phyloP scores from a whole-genome alignment of 129 eudicot species.

The Escallonia rubra region DNA sequence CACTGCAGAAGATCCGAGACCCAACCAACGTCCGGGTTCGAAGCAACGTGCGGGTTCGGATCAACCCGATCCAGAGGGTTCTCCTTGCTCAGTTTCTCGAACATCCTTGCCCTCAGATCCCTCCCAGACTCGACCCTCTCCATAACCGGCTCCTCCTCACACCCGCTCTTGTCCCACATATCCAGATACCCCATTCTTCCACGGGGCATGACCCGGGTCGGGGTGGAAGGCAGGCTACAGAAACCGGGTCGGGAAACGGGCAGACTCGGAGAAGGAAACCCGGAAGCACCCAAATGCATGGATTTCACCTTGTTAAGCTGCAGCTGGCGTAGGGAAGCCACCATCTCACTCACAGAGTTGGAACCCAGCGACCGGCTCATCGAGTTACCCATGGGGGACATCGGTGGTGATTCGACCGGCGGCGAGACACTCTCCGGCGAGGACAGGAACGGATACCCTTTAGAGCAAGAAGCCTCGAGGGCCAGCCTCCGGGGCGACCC shows the following conservation, averaged over 20 bases:
- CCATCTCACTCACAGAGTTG: slow-evolving; percentile 44
- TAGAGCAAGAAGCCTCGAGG: slow-evolving; percentile 12
- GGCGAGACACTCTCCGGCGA: slow-evolving; percentile 42
- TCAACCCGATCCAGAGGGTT: slow-evolving; percentile 55
- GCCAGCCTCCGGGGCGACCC: slow-evolving; percentile 36
- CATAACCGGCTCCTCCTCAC: slow-evolving; percentile 61
- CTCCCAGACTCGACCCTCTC: slow-evolving; percentile 87
- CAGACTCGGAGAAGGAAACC: slow-evolving; percentile 39
- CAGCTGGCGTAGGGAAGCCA: slow-evolving; percentile 55
- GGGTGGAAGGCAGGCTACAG: slow-evolving; percentile 65
- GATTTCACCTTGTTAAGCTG: slow-evolving; percentile 66
- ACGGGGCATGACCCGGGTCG: slow-evolving; percentile 48
- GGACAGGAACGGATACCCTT: slow-evolving; percentile 11
- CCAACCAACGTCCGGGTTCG: slow-evolving; percentile 88
- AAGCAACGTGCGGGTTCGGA: slow-evolving; percentile 21
- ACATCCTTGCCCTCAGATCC: slow-evolving; percentile 65
- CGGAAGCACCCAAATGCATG: slow-evolving; percentile 40
- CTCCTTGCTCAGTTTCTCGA: slow-evolving; percentile 82
- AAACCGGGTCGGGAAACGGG: slow-evolving; percentile 42
- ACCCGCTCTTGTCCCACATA: slow-evolving; percentile 29
- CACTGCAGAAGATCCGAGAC: slow-evolving; percentile 70
- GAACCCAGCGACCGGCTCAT: slow-evolving; percentile 57
- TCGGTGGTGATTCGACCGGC: slow-evolving; percentile 59
- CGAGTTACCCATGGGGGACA: slow-evolving; percentile 47
- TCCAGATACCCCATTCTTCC: slow-evolving; percentile 41